These are phyloP conservation scores for Suillus decipiens DNA, from an alignment of 768 basidiomycete genomes.

Conservation along the genomic window DNA sequence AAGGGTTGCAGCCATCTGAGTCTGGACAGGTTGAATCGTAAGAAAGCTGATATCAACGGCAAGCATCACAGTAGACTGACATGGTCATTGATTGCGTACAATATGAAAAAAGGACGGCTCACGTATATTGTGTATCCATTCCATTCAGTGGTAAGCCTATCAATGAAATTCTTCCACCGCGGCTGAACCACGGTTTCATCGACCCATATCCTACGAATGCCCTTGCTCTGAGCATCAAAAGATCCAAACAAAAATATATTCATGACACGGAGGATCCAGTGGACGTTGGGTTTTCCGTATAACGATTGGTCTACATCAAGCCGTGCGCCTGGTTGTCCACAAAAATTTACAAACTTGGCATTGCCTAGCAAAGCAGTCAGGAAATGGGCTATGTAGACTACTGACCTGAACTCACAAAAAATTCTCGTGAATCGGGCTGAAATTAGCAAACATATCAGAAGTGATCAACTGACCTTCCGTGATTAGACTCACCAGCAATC, in stretches of 20 bases:
- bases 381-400: background rate
- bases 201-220: conserved; percentile 44
- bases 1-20: background rate
- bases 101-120: conserved; percentile 14
- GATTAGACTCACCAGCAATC: background rate
- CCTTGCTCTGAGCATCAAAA: conserved; percentile 43
- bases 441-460: conserved; percentile 1
- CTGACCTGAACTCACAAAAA: conserved; percentile 3
- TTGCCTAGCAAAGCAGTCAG: conserved; percentile 16
- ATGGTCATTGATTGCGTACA: background rate
- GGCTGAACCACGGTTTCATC: conserved; percentile 41
- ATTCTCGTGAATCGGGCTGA: conserved; percentile 12
- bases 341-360: conserved; percentile 36
- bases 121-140: conserved; percentile 50
- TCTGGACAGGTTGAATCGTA: background rate
- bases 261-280: conserved; percentile 18
- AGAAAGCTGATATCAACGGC: conserved; percentile 16
- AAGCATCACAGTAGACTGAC: conserved; percentile 16
- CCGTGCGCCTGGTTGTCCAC: conserved; percentile 39
- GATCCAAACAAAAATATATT: conserved; percentile 46
- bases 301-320: conserved; percentile 31
- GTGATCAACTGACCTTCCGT: background rate
- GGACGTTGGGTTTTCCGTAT: conserved; percentile 6
- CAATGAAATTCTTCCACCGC: conserved; percentile 43
- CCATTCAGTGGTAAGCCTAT: conserved; percentile 47